Conservation (phyloP, 768 basidiomycete species). For the Tylopilus rubrobrunneus region DNA sequence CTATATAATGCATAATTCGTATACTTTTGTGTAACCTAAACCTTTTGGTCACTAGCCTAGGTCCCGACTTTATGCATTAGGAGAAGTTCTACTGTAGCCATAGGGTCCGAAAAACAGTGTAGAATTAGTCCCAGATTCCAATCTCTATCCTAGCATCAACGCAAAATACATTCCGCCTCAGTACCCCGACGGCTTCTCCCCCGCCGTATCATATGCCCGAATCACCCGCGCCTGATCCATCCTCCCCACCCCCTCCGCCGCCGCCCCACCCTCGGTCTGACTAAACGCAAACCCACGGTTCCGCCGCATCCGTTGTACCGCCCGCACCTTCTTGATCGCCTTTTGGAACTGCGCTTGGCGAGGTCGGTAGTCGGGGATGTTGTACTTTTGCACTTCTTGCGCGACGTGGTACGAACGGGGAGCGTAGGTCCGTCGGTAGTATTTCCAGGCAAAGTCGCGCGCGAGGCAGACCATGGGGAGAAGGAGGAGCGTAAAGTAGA, state of each 20-base stretch:
- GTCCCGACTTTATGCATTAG: too few relatives aligned
- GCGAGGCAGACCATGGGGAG: constrained; percentile 81
- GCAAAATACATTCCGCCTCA: constrained; percentile 25
- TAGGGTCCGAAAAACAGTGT: too few relatives aligned
- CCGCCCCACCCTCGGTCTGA: constrained; percentile 77
- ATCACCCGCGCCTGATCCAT: constrained; percentile 88
- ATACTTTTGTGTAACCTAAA: too few relatives aligned
- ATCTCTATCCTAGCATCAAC: background rate
- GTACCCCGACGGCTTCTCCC: constrained; percentile 73
- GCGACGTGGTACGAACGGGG: constrained; percentile 97
- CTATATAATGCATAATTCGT: too few relatives aligned
- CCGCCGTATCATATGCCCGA: constrained; percentile 84
- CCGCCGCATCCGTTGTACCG: constrained; percentile 93
- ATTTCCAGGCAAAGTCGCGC: constrained; percentile 96
- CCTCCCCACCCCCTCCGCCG: constrained; percentile 15
- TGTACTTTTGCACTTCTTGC: constrained; percentile 99
- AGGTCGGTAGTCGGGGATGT: constrained; percentile 93
- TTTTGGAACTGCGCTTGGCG: constrained; percentile 99
- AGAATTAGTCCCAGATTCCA: background rate
- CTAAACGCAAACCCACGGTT: constrained; percentile 98
- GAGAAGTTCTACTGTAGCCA: too few relatives aligned
- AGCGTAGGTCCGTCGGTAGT: constrained; percentile 87
- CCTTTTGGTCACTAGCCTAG: too few relatives aligned
- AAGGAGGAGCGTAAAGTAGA: constrained; percentile 85
- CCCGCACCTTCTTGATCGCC: constrained; percentile 99